A percentile compares a stretch with the other conserved stretches of the same genome.
These are phyloP conservation scores for Boletus tylopilopsis DNA, from an alignment of 768 basidiomycete genomes.

Conservation along the genomic window DNA sequence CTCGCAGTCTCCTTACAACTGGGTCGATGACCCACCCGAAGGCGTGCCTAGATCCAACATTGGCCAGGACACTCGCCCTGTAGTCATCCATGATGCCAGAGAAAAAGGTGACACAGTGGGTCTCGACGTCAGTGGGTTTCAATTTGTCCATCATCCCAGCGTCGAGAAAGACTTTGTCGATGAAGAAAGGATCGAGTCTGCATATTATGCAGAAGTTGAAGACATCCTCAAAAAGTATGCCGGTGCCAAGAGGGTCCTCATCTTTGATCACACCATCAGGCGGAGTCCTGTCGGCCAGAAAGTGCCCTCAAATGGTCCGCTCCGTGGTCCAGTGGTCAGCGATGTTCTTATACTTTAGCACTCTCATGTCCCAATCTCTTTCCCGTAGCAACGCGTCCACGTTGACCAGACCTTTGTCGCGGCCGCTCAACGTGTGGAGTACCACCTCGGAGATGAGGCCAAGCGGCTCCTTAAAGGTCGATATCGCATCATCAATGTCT, in stretches of 20 bases:
- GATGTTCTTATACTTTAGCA: not conserved
- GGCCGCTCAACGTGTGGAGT: constrained; percentile 34
- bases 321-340: constrained; percentile 35
- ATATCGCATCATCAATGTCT: constrained; percentile 44
- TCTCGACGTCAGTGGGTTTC: constrained; percentile 46
- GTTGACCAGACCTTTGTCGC: constrained; percentile 43
- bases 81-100: constrained; percentile 31
- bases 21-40: constrained; percentile 28
- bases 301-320: not conserved
- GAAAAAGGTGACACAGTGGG: constrained; percentile 26
- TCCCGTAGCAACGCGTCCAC: constrained; percentile 36
- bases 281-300: constrained; percentile 11
- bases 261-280: constrained; percentile 46
- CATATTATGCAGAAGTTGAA: constrained; percentile 42
- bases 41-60: constrained; percentile 31
- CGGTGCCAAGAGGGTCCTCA: constrained; percentile 37
- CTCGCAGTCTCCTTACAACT: constrained; percentile 33
- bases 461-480: constrained; percentile 39
- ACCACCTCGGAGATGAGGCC: constrained; percentile 39
- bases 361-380: not conserved
- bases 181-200: constrained; percentile 34
- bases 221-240: constrained; percentile 38
- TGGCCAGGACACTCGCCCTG: constrained; percentile 15
- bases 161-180: constrained; percentile 38
- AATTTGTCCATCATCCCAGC: constrained; percentile 32